Evolutionary conservation across 768 basidiomycete genomes (phyloP).

Genomic region (Mycena alexandri): DNA sequence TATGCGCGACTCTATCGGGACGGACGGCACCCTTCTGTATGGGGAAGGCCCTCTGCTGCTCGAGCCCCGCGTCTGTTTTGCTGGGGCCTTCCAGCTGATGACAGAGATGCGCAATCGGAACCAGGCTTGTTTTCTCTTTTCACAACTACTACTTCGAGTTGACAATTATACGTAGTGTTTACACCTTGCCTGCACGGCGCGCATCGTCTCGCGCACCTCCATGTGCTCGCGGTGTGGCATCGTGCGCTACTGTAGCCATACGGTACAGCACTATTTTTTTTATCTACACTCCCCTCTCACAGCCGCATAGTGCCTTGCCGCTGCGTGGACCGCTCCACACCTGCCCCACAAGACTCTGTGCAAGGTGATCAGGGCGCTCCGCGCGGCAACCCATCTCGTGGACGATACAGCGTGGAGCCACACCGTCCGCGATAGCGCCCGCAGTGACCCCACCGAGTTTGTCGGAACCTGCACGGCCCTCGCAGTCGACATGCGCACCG

Average conservation of each 20-base stretch:
- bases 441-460: slow-evolving; percentile 3
- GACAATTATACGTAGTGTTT: slow-evolving; percentile 5
- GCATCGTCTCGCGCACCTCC: slow-evolving; percentile 10
- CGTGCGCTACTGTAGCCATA: slow-evolving; percentile 22
- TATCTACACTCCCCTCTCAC: slow-evolving; percentile 10
- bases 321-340: slow-evolving; percentile 21
- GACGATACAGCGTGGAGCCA: slow-evolving; percentile 20
- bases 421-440: slow-evolving; percentile 17
- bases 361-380: slow-evolving; percentile 19
- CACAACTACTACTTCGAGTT: slow-evolving; percentile 2
- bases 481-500: slow-evolving; percentile 4
- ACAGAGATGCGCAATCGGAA: slow-evolving; percentile 24
- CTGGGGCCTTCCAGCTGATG: slow-evolving; percentile 12
- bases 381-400: slow-evolving; percentile 11
- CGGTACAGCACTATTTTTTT: slow-evolving; percentile 1
- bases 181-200: slow-evolving; percentile 13
- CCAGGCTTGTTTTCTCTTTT: slow-evolving; percentile 16
- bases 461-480: slow-evolving; percentile 4
- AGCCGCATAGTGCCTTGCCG: slow-evolving; percentile 13
- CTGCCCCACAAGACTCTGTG: slow-evolving; percentile 24
- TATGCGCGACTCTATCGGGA: slow-evolving; percentile 6
- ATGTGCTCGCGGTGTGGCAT: slow-evolving; percentile 19
- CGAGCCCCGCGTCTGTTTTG: neutral
- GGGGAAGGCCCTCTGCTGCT: slow-evolving; percentile 5
- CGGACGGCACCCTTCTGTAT: slow-evolving; percentile 19